Conservation (phyloP, 257 asterid species). For the Penstemon newberryi region DNA sequence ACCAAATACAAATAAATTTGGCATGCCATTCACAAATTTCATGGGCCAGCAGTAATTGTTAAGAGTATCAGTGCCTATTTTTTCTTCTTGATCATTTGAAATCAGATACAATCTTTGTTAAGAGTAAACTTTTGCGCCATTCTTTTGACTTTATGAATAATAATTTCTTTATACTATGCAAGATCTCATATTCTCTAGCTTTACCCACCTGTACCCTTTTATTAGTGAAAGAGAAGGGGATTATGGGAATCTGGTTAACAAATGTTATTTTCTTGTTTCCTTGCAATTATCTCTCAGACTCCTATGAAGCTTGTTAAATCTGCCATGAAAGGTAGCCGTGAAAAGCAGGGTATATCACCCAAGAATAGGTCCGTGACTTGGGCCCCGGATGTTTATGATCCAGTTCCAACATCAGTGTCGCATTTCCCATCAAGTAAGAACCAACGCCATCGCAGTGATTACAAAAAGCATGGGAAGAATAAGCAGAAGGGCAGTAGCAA, state of each 20-base stretch:
- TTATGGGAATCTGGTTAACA: conserved; percentile 15
- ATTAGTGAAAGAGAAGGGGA: background rate
- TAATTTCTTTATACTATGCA: background rate
- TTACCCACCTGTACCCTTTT: background rate
- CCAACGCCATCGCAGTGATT: conserved; percentile 49
- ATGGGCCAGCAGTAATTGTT: too few species aligned
- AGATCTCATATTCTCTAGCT: background rate
- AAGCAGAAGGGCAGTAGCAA: conserved; percentile 71
- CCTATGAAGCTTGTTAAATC: conserved; percentile 55
- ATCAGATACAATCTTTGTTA: conserved; percentile 16
- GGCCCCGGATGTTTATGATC: conserved; percentile 97
- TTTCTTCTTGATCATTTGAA: background rate
- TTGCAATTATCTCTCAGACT: conserved; percentile 49
- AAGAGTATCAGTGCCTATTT: too few species aligned
- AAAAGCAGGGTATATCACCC: conserved; percentile 60
- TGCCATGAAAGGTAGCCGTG: conserved; percentile 97
- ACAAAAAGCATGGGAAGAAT: conserved; percentile 63
- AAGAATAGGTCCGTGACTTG: conserved; percentile 66
- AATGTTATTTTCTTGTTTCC: conserved; percentile 27
- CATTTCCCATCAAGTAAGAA: conserved; percentile 64
- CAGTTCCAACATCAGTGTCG: conserved; percentile 77
- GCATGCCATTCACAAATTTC: too few species aligned
- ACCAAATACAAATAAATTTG: too few species aligned
- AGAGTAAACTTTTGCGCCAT: conserved; percentile 4
- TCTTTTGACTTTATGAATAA: conserved; percentile 9